phyloP scores from a whole-genome alignment of 176 grass and related monocot species.

The Raddia distichophylla region DNA sequence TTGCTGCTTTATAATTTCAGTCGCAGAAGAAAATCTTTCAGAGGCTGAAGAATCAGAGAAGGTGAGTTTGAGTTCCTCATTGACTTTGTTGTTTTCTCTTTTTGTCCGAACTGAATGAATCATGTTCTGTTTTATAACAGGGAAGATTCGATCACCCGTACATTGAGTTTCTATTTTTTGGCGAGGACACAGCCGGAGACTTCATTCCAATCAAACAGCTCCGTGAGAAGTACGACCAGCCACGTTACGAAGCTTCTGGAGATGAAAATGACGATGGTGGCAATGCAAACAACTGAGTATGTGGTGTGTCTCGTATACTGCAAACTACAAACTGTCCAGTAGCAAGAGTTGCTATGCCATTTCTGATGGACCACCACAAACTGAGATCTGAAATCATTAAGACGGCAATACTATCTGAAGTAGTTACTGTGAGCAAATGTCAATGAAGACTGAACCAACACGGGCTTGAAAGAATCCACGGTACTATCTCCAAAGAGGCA shows the following conservation, averaged over 20 bases:
- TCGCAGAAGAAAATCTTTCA: conserved; percentile 89
- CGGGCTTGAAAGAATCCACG: background rate
- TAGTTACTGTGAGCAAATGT: conserved; percentile 2
- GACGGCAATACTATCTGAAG: background rate
- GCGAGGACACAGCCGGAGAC: conserved; percentile 72
- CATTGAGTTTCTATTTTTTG: conserved; percentile 84
- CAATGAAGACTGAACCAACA: background rate
- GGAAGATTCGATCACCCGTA: conserved; percentile 90
- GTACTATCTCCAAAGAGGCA: background rate
- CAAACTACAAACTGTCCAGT: background rate
- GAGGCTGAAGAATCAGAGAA: conserved; percentile 63
- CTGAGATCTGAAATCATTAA: background rate
- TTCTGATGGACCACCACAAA: background rate
- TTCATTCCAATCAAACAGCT: conserved; percentile 95
- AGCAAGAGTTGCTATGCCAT: conserved; percentile 11
- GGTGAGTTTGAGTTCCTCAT: conserved; percentile 41
- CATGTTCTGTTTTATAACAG: conserved; percentile 31
- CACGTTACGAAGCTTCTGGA: conserved; percentile 71
- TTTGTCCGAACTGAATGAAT: conserved; percentile 12
- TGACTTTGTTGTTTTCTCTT: background rate
- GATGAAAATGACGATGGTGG: conserved; percentile 53
- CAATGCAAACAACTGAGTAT: conserved; percentile 38
- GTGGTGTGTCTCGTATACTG: background rate
- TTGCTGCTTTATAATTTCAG: conserved; percentile 51
- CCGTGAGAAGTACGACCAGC: conserved; percentile 80